Conservation (phyloP, 106 monocot genomes). For the Iris macrosiphon region DNA sequence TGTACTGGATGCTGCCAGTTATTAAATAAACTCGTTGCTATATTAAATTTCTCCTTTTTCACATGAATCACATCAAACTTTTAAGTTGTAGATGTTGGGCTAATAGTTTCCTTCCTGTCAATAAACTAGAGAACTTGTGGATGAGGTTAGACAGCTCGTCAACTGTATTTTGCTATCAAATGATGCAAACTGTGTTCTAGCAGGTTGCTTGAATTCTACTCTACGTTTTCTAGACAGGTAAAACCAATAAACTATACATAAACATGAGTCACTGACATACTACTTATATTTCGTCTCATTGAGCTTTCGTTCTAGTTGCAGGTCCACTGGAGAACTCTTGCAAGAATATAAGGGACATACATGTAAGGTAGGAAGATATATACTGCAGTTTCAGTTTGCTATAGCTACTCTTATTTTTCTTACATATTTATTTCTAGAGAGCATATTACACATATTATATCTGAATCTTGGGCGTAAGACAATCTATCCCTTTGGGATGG, state of each 20-base stretch:
- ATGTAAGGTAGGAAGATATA: constrained; percentile 52
- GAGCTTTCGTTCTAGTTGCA: constrained; percentile 21
- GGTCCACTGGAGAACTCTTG: constrained; percentile 73
- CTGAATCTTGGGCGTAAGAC: too few species aligned
- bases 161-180: constrained; percentile 96
- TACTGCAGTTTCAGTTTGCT: too few species aligned
- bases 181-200: constrained; percentile 88
- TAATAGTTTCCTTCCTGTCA: constrained; percentile 1
- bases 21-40: background rate
- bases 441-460: too few species aligned
- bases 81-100: background rate
- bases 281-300: too few species aligned
- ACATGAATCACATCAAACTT: too few species aligned
- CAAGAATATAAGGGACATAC: constrained; percentile 89
- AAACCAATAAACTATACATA: background rate
- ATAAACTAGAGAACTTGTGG: constrained; percentile 67
- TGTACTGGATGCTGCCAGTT: background rate
- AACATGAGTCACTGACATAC: too few species aligned
- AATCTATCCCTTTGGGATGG: too few species aligned
- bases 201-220: constrained; percentile 87
- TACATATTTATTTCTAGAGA: background rate
- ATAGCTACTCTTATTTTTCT: background rate
- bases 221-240: constrained; percentile 92
- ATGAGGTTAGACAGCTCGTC: constrained; percentile 77
- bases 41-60: background rate